phyloP scores from a whole-genome alignment of 495 filamentous ascomycete species.

The Aspergillus olivimuriae region DNA sequence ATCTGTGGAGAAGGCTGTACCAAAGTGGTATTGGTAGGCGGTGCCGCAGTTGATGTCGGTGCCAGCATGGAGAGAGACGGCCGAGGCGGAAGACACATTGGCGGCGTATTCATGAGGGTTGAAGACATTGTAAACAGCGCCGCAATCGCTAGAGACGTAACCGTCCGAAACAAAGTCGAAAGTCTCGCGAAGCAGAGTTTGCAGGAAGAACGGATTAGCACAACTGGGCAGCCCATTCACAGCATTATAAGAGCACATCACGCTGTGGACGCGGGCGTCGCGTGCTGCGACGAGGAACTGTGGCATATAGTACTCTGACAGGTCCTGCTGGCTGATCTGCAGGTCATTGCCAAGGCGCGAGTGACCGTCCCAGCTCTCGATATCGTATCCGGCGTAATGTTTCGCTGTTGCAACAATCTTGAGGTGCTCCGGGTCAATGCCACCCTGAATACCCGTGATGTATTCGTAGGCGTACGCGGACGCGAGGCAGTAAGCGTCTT shows the following conservation, averaged over 20 bases:
- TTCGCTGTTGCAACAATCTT: conserved; percentile 61
- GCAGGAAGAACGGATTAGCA: conserved; percentile 48
- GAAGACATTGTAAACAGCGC: conserved; percentile 51
- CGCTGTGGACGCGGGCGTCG: conserved; percentile 49
- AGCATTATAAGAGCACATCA: conserved; percentile 59
- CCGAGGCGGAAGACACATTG: conserved; percentile 40
- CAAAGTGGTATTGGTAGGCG: conserved; percentile 46
- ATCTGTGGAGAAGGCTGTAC: conserved; percentile 41
- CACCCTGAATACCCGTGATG: conserved; percentile 56
- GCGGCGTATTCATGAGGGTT: conserved; percentile 47
- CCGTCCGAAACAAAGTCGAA: conserved; percentile 42
- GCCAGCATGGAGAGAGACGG: conserved; percentile 50
- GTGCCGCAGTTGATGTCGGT: conserved; percentile 58
- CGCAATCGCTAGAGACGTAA: conserved; percentile 54
- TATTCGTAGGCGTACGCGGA: conserved; percentile 50
- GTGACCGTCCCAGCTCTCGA: conserved; percentile 53
- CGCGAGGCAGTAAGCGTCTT: conserved; percentile 52
- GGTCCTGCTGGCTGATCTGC: conserved; percentile 47
- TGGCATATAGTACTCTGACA: conserved; percentile 46
- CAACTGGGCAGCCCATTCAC: conserved; percentile 56
- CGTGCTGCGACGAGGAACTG: conserved; percentile 32
- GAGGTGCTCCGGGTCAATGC: conserved; percentile 32
- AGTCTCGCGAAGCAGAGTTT: conserved; percentile 51
- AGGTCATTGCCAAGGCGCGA: conserved; percentile 50
- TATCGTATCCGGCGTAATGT: conserved; percentile 60